phyloP scores from a whole-genome alignment of 129 eudicot genomes.

The Deinandra increscens region DNA sequence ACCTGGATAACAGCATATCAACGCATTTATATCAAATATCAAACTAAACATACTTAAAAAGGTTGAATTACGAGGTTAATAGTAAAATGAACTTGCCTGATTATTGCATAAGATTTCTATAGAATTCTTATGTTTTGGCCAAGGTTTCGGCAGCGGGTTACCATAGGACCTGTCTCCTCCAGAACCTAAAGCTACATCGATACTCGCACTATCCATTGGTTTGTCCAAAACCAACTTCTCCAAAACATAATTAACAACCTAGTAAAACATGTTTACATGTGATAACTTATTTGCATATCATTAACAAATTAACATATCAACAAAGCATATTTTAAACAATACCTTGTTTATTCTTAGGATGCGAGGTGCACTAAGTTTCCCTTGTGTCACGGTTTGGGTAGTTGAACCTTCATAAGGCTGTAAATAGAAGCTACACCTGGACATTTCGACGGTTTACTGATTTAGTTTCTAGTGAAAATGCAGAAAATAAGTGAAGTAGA shows the following conservation, averaged over 20 bases:
- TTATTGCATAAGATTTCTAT: conserved; percentile 92
- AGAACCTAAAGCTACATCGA: conserved; percentile 61
- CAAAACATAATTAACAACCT: conserved; percentile 95
- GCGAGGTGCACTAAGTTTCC: conserved; percentile 97
- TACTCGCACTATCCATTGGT: conserved; percentile 60
- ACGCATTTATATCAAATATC: background rate
- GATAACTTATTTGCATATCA: conserved; percentile 1
- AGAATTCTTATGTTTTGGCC: conserved; percentile 82
- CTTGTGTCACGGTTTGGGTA: conserved; percentile 84
- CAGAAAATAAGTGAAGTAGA: background rate
- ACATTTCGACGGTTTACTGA: conserved; percentile 7
- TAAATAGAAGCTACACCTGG: conserved; percentile 93
- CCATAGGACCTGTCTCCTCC: conserved; percentile 67
- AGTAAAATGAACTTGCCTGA: conserved; percentile 57
- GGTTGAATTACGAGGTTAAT: background rate
- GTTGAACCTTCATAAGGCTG: conserved; percentile 94
- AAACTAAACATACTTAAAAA: background rate
- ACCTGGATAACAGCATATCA: conserved; percentile 49
- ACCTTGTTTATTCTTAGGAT: conserved; percentile 95
- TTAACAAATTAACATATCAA: background rate
- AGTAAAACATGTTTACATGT: conserved; percentile 19
- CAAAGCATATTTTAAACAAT: background rate
- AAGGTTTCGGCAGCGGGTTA: conserved; percentile 71
- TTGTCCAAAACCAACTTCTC: conserved; percentile 98
- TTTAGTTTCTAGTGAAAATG: background rate